Base-by-base conservation (phyloP, 768 basidiomycete species). In the Tubosaeta sp. region DNA sequence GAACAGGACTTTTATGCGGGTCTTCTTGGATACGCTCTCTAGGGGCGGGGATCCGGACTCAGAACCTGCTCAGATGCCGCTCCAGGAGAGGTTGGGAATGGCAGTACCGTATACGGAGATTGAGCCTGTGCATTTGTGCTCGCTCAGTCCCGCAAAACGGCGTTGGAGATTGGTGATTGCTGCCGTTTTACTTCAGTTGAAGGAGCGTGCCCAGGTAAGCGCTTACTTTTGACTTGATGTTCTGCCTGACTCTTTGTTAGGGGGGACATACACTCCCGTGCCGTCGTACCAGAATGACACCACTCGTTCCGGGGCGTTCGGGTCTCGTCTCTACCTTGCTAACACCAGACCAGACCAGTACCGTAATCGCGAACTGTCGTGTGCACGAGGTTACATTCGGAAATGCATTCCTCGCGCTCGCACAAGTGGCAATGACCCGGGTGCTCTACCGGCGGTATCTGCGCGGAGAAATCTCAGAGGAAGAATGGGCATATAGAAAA, bases 231-330 rank as follows among this genome's bases (percentile, higher is more conserved):
- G 14, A 11, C 6, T 27, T 3, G 22, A 41, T 39, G 31, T 33
- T 43, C 17, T n/a, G 16, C 4, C 25, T 27, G 17, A 25, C 22
- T 22, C 22, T 7, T 37, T 7, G 14, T 7, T 59, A 84, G 82
- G 83, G 82, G 4, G 82, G 82, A 3, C 82, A 84, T 44, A 77
- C 78, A 0, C 68, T 84, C 9, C 81, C 82, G 2, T 70, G 76
- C 43, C 74, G 64, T 14, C 48, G 72, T 33, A 72, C 74, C 1
- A 59, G 57, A 27, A 50, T 61, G 6, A 78, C 78, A 0, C 55
- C 59, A 2, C 62, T 61, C 41, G 69, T 65, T 0, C 72, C 76
- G 7, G 72, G 80, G 6, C 58, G 59, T 25, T 72, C 76, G 19
- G 61, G 64, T 29, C n/a, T 27, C 13, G 42, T 63, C 11, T 37